These are phyloP conservation scores for Phytophthora boehmeriae DNA, from an alignment of 352 stramenopile genomes.

Conservation along the genomic window DNA sequence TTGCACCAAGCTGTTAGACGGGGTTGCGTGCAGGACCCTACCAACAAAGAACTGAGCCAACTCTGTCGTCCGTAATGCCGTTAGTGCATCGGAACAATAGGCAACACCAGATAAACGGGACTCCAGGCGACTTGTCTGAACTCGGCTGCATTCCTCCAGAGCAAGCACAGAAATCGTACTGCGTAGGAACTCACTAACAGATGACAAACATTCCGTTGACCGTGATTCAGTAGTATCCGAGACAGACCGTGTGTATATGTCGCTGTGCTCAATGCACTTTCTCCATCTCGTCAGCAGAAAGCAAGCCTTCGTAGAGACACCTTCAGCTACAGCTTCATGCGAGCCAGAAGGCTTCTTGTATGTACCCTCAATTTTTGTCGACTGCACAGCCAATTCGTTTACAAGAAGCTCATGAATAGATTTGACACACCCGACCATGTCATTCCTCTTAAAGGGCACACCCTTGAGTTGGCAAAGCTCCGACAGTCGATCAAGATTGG, in stretches of 20 bases:
- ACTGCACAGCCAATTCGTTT: conserved; percentile 16
- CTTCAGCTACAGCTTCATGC: conserved; percentile 39
- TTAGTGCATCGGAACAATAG: conserved; percentile 32
- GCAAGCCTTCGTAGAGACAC: conserved; percentile 32
- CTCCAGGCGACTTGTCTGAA: conserved; percentile 41
- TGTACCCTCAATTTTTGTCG: not conserved
- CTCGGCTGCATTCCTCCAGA: conserved; percentile 33
- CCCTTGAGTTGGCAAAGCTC: conserved; percentile 59
- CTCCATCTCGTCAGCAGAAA: conserved; percentile 40
- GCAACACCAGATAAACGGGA: conserved; percentile 41
- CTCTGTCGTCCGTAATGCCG: conserved; percentile 18
- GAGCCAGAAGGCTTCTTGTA: conserved; percentile 15
- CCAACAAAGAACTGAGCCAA: conserved; percentile 46
- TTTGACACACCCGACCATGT: conserved; percentile 44
- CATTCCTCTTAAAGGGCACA: conserved; percentile 39
- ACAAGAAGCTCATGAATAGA: conserved; percentile 41
- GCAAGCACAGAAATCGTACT: conserved; percentile 21
- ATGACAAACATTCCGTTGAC: conserved; percentile 9
- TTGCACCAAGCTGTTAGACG: conserved; percentile 29
- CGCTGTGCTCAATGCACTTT: conserved; percentile 17
- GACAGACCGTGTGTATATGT: conserved; percentile 9
- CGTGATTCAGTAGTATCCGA: conserved; percentile 4
- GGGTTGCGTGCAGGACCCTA: conserved; percentile 34
- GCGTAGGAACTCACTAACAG: conserved; percentile 43
- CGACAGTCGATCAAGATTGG: conserved; percentile 50